Percentiles rank a stretch among this genome's conserved stretches.
phyloP scores from a whole-genome alignment of 352 stramenopile genomes.

The Pythium volutum region DNA sequence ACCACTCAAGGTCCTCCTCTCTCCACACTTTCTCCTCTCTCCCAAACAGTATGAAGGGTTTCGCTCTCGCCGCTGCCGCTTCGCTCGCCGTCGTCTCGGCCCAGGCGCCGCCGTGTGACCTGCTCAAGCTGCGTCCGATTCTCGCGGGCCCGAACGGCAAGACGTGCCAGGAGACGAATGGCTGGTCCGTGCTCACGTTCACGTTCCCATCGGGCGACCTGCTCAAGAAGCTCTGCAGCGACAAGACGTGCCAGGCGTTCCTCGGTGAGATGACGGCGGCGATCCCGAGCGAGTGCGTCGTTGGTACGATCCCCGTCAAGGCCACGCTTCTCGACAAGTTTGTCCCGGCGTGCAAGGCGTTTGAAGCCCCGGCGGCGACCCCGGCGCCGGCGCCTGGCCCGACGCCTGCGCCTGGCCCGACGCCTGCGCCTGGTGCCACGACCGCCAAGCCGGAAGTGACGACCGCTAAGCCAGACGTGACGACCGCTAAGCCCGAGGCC shows the following conservation, averaged over 20 bases:
- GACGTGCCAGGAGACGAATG: constrained; percentile 2
- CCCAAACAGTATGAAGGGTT: constrained; percentile 16
- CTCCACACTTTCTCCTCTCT: background rate
- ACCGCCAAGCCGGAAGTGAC: constrained; percentile 3
- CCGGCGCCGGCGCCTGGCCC: background rate
- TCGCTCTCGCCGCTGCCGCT: constrained; percentile 6
- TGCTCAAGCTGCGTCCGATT: background rate
- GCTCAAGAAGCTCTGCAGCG: constrained; percentile 24
- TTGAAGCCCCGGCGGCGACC: background rate
- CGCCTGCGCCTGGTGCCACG: background rate
- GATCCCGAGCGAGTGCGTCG: constrained; percentile 5
- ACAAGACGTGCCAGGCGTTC: constrained; percentile 21
- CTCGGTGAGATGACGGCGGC: constrained; percentile 14
- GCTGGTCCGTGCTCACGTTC: background rate
- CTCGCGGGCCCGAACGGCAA: background rate
- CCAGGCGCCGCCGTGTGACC: background rate
- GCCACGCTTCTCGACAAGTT: constrained; percentile 18
- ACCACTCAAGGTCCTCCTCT: constrained; percentile 2
- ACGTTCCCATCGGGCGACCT: constrained; percentile 9
- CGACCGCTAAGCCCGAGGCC: background rate
- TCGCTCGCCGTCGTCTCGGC: constrained; percentile 12
- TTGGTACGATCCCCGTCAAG: constrained; percentile 1
- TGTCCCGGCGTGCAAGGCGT: background rate
- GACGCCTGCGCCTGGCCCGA: background rate
- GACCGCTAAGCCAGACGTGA: background rate